Conservation (phyloP, 441 rosid genomes). For the Euphorbia corollata region DNA sequence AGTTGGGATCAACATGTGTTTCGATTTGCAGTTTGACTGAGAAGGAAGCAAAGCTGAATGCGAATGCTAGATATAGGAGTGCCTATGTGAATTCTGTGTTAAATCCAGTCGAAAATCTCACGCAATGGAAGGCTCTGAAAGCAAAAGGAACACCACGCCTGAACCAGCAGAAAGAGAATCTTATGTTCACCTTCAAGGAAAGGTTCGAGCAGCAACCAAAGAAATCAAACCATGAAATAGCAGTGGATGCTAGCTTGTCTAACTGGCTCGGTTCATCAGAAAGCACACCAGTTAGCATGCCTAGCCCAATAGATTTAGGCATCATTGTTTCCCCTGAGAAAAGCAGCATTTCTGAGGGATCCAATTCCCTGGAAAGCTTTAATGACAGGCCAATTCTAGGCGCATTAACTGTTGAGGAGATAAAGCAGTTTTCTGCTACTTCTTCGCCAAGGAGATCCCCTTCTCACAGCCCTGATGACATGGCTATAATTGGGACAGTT, state of each 20-base stretch:
- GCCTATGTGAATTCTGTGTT: conserved; percentile 50
- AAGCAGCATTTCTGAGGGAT: conserved; percentile 28
- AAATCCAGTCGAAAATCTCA: conserved; percentile 71
- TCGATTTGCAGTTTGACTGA: conserved; percentile 16
- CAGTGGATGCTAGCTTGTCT: conserved; percentile 85
- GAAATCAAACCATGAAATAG: conserved; percentile 30
- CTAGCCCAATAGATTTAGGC: conserved; percentile 21
- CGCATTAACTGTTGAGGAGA: conserved; percentile 54
- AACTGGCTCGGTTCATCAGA: conserved; percentile 72
- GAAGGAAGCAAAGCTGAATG: conserved; percentile 29
- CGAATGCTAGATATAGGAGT: conserved; percentile 43
- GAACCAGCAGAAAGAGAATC: conserved; percentile 49
- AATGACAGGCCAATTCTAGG: conserved; percentile 60
- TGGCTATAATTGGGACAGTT: conserved; percentile 62
- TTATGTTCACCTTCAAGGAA: conserved; percentile 26
- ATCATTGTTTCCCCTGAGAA: conserved; percentile 27
- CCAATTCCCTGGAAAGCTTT: conserved; percentile 35
- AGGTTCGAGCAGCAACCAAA: conserved; percentile 25
- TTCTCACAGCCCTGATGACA: conserved; percentile 61
- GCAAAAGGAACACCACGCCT: conserved; percentile 35
- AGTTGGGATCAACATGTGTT: conserved; percentile 20
- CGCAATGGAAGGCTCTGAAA: conserved; percentile 75
- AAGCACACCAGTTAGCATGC: conserved; percentile 36
- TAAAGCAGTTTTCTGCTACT: conserved; percentile 52
- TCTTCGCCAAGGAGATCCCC: conserved; percentile 58